Conservation (phyloP, 768 basidiomycete species). For the Brasilioporus rufonigricans region DNA sequence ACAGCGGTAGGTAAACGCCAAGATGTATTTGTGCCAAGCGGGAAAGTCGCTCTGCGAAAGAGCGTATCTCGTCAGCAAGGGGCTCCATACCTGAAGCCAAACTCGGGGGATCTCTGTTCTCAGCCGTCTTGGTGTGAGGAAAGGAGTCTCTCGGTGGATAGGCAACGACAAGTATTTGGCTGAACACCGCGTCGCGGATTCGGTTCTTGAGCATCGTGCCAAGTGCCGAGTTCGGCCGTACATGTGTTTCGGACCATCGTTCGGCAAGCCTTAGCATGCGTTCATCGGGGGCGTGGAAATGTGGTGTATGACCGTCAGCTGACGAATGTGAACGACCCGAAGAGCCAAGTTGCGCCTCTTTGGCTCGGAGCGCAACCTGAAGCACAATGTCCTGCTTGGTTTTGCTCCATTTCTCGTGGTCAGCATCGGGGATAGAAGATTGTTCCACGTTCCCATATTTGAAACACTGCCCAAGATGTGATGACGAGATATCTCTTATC, state of each 20-base stretch:
- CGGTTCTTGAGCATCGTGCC: slow-evolving; percentile 59
- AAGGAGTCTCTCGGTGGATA: slow-evolving; percentile 46
- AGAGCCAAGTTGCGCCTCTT: slow-evolving; percentile 37
- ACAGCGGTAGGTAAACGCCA: slow-evolving; percentile 72
- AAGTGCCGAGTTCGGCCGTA: slow-evolving; percentile 59
- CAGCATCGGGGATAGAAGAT: slow-evolving; percentile 31
- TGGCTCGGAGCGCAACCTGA: slow-evolving; percentile 72
- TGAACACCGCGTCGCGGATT: slow-evolving; percentile 62
- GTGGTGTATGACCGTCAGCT: slow-evolving; percentile 22
- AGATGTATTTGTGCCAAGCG: slow-evolving; percentile 74
- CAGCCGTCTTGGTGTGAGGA: slow-evolving; percentile 28
- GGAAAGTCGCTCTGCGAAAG: slow-evolving; percentile 68
- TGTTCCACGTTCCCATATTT: slow-evolving; percentile 28
- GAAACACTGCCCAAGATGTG: slow-evolving; percentile 63
- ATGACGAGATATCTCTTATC: slow-evolving; percentile 63
- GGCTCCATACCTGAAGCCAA: slow-evolving; percentile 66
- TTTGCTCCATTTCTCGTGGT: slow-evolving; percentile 50
- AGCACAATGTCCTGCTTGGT: slow-evolving; percentile 67
- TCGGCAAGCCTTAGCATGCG: slow-evolving; percentile 58
- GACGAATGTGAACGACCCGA: slow-evolving; percentile 26
- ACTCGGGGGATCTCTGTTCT: slow-evolving; percentile 13
- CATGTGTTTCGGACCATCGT: slow-evolving; percentile 69
- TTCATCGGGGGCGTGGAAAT: slow-evolving; percentile 42
- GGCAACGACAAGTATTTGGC: slow-evolving; percentile 51
- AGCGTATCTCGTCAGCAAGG: slow-evolving; percentile 60